Evolutionary conservation across 768 basidiomycete species (phyloP).

Genomic region (Hortiboletus campestris): DNA sequence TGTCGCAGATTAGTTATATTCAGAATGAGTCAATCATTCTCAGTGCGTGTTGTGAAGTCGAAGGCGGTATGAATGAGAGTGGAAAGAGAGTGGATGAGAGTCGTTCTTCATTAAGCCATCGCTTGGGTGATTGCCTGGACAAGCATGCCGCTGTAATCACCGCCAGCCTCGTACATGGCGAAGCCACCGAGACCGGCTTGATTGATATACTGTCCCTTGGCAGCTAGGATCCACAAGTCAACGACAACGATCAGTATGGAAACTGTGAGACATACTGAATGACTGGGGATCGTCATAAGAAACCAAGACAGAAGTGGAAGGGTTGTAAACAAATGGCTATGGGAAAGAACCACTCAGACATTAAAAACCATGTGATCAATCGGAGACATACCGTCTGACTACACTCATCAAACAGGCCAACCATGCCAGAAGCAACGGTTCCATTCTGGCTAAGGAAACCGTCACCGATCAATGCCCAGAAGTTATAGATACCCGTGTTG

Average conservation of each 20-base stretch:
- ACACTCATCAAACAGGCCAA: constrained; percentile 59
- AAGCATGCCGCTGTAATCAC: constrained; percentile 41
- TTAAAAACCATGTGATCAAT: not conserved
- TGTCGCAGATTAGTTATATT: not conserved
- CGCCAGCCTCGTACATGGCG: constrained; percentile 45
- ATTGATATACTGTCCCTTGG: constrained; percentile 43
- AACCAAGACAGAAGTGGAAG: constrained; percentile 51
- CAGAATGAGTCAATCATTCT: constrained; percentile 25
- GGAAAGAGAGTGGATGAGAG: constrained; percentile 2
- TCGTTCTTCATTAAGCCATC: constrained; percentile 19
- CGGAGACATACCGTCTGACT: constrained; percentile 62
- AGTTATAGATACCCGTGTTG: constrained; percentile 55
- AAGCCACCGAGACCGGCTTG: constrained; percentile 37
- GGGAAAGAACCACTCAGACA: not conserved
- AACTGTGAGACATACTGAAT: constrained; percentile 39
- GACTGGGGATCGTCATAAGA: constrained; percentile 66
- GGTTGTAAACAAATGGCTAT: constrained; percentile 69
- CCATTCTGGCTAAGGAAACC: constrained; percentile 52
- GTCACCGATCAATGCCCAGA: constrained; percentile 57
- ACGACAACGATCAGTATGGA: too few relatives aligned
- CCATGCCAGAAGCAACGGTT: constrained; percentile 51
- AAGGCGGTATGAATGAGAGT: constrained; percentile 1
- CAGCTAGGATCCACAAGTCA: constrained; percentile 27
- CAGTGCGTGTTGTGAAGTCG: not conserved
- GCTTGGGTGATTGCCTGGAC: constrained; percentile 32